Percentiles rank a stretch among this genome's conserved stretches.
phyloP scores from a whole-genome alignment of 2,329 filamentous ascomycete genomes.

The Leptographium lundbergii region DNA sequence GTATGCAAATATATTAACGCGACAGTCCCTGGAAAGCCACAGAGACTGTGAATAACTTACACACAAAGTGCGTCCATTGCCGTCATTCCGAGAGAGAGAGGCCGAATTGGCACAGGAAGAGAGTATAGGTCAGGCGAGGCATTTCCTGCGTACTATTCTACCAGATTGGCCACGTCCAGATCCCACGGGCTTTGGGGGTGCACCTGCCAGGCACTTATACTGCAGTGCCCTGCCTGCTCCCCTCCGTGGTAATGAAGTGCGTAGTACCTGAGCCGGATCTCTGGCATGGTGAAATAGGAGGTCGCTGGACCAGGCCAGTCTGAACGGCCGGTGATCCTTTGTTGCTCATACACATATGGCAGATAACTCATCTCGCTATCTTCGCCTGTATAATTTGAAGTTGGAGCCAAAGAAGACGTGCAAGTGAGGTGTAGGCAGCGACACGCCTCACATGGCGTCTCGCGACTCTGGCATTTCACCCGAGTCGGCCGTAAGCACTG shows the following conservation, averaged over 20 bases:
- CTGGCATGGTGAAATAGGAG: background rate
- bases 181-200: background rate
- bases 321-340: background rate
- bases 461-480: constrained; percentile 8
- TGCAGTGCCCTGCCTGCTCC: background rate
- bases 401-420: constrained; percentile 4
- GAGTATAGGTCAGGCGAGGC: background rate
- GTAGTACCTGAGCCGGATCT: background rate
- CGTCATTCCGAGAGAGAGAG: background rate
- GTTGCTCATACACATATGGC: background rate
- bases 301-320: background rate
- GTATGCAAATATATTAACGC: too few species aligned
- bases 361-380: background rate
- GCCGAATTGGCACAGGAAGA: background rate
- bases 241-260: background rate
- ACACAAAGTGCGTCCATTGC: too few species aligned
- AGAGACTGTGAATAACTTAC: background rate
- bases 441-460: constrained; percentile 6
- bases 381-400: constrained; percentile 4
- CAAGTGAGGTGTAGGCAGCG: constrained; percentile 6
- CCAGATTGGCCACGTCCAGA: background rate
- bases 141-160: background rate
- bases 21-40: too few species aligned
- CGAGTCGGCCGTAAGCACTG: background rate
- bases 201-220: background rate